A percentile compares a stretch with the other conserved stretches of the same genome.
Evolutionary conservation across 192 early-diverging fungal genomes (phyloP).

Genomic region (Backusella sp.): DNA sequence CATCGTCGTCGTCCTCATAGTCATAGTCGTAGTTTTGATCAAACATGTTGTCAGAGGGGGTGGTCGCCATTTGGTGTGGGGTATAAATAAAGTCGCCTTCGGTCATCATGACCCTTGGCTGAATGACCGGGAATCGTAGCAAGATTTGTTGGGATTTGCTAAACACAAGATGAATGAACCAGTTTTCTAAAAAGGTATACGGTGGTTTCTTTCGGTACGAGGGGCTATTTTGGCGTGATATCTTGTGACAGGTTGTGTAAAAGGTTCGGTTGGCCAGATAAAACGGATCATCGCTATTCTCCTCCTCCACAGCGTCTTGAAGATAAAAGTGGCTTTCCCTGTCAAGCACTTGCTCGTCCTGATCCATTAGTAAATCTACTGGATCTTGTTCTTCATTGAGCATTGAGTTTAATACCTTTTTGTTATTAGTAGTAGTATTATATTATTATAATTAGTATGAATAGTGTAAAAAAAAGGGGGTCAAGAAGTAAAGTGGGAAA

Average conservation of each 20-base stretch:
- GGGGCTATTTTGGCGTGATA: slow-evolving; percentile 26
- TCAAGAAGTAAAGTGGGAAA: background rate
- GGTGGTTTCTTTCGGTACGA: slow-evolving; percentile 19
- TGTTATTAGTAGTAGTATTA: background rate
- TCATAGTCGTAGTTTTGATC: background rate
- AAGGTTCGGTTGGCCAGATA: slow-evolving; percentile 26
- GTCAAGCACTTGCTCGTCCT: background rate
- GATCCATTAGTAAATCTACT: slow-evolving; percentile 5
- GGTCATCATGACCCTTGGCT: slow-evolving; percentile 29
- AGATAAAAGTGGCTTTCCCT: slow-evolving; percentile 3
- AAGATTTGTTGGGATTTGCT: slow-evolving; percentile 39
- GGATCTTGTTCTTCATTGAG: background rate
- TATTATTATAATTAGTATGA: background rate
- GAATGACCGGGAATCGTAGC: slow-evolving; percentile 23
- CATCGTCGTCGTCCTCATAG: slow-evolving; percentile 10
- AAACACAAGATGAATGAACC: slow-evolving; percentile 31
- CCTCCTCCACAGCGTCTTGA: background rate
- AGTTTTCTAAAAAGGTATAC: slow-evolving; percentile 31
- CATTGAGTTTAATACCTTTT: slow-evolving; percentile 1
- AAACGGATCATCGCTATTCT: slow-evolving; percentile 11
- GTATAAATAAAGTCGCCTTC: slow-evolving; percentile 38
- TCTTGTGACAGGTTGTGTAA: slow-evolving; percentile 25
- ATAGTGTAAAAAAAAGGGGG: background rate
- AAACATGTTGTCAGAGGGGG: background rate
- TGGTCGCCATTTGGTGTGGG: slow-evolving; percentile 15